Base-by-base conservation (phyloP, 768 basidiomycete genomes). In the Mycena pura region DNA sequence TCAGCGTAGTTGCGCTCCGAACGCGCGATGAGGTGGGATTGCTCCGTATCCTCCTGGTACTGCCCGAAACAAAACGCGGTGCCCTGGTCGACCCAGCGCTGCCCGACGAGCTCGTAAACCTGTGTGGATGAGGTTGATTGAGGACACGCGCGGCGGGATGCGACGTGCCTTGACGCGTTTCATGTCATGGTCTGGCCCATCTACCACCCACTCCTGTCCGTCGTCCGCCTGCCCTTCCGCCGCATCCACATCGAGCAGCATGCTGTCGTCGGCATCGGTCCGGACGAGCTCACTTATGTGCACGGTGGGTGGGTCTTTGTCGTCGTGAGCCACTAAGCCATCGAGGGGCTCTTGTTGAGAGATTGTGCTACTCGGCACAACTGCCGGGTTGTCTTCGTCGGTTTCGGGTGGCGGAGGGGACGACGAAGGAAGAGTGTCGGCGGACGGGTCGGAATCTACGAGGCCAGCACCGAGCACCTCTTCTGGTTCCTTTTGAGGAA, bases 51-150 rank as follows among this genome's bases (percentile, higher is more conserved):
- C 67, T 90, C 85, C 67, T 88, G 85, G 65, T 91, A 91, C 72
- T 95, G 89, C 43, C 95, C 95, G 70, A 92, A 92, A 74, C 96
- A 97, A 72, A 95, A 93, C 1, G 97, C 97, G 17, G 97, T 99
- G 45, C 97, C 97, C 72, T 95, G 89, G 81, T 99, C 97, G 55
- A 89, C 84, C 97, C 97, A 99, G 57, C 89, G 86, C 65, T 91
- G 84, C 59, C 91, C 93, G 52, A 94, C 85, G 60, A 99, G 89
- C 75, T 96, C 91, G 76, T 99, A 99, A 25, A 99, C 96, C 91
- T 99, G 63, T 27, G 19, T 21, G 40, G 32, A 38, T 60, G 47
- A 64, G 54, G n/a, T n/a, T n/a, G n/a, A n/a, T n/a, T n/a, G n/a
- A n/a, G n/a, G n/a, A n/a, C n/a, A n/a, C n/a, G n/a, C n/a, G n/a